These are phyloP conservation scores for Euphrasia arctica DNA, from an alignment of 305 asterid species.

Conservation along the genomic window DNA sequence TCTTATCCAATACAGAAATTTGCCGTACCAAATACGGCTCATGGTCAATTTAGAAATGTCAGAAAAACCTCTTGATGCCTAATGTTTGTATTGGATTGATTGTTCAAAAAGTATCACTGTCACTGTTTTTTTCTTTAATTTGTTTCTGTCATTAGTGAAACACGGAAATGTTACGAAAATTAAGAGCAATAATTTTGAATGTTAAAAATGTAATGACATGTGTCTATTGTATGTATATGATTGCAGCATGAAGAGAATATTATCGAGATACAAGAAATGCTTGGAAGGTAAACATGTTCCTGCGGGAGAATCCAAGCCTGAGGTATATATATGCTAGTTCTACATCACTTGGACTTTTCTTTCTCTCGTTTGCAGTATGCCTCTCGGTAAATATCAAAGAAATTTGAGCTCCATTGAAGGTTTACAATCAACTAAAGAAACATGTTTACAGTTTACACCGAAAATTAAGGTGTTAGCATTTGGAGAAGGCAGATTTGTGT, in stretches of 20 bases:
- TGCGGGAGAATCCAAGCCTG: conserved; percentile 37
- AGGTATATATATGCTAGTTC: conserved; percentile 33
- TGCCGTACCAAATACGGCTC: background rate
- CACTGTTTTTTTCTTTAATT: background rate
- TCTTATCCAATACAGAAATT: too few species aligned
- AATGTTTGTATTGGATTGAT: too few species aligned
- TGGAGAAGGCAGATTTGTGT: background rate
- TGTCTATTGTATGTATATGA: conserved; percentile 2
- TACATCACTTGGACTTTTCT: conserved; percentile 3
- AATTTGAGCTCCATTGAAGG: background rate
- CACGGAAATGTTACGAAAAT: background rate
- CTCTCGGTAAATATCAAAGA: background rate
- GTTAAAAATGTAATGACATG: too few species aligned
- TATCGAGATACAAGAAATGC: conserved; percentile 48
- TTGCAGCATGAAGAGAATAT: conserved; percentile 60
- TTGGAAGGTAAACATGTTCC: conserved; percentile 27
- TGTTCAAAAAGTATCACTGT: too few species aligned
- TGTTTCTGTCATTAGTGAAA: background rate
- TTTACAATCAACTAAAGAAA: background rate
- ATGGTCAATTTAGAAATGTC: background rate
- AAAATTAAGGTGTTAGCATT: too few species aligned
- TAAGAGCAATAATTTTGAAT: background rate
- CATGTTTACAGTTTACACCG: background rate
- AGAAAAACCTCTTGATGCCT: too few species aligned
- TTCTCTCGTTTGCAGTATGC: background rate